These are phyloP conservation scores for Eimeria necatrix DNA, from an alignment of 169 alveolate species.

Conservation along the genomic window DNA sequence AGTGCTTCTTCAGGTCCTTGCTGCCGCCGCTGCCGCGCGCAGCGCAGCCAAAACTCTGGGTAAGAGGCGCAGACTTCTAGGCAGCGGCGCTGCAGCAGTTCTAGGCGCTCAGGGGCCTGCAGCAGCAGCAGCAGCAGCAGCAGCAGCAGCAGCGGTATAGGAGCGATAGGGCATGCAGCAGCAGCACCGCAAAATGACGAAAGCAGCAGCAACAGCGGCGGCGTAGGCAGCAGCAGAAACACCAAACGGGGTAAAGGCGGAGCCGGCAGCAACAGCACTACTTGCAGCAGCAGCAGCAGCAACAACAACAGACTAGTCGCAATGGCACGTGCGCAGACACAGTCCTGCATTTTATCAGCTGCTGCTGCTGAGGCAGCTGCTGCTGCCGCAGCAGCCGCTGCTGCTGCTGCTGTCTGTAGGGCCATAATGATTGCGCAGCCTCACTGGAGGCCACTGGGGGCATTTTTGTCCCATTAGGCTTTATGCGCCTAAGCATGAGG, in stretches of 20 bases:
- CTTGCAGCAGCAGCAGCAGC: neutral
- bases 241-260: neutral
- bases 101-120: conserved; percentile 73
- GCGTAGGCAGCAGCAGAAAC: neutral
- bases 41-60: conserved; percentile 79
- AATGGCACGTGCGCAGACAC: neutral
- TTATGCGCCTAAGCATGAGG: neutral
- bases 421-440: no score
- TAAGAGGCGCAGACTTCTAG: conserved; percentile 80
- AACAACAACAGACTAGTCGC: neutral
- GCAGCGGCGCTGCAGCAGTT: conserved; percentile 74
- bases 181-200: neutral
- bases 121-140: conserved; percentile 17
- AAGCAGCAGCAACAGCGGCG: neutral
- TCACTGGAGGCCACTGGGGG: no score
- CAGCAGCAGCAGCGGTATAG: neutral
- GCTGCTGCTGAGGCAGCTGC: no score
- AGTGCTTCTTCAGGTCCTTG: conserved; percentile 21
- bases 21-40: conserved; percentile 14
- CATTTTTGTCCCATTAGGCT: no score
- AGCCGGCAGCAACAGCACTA: neutral
- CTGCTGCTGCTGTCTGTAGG: no score
- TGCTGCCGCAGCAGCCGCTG: no score
- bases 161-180: neutral
- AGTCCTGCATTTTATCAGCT: no score